phyloP scores from a whole-genome alignment of 192 early-diverging fungal genomes.

The Obelidium mucronatum region DNA sequence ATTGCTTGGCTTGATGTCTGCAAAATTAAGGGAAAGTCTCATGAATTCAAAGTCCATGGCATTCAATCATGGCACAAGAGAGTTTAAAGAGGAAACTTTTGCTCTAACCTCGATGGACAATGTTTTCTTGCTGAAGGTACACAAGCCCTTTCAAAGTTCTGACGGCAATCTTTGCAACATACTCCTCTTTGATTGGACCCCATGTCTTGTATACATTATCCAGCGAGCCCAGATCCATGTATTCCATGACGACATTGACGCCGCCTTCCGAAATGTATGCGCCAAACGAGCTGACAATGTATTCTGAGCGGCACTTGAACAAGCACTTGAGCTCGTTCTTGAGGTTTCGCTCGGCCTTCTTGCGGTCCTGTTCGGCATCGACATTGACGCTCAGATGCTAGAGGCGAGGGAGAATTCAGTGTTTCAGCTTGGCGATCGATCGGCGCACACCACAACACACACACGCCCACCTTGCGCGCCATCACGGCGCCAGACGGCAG shows the following conservation, averaged over 20 bases:
- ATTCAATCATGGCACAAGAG: neutral
- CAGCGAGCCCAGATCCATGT: constrained; percentile 90
- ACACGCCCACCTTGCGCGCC: constrained; percentile 87
- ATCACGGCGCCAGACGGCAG: constrained; percentile 77
- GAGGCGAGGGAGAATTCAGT: neutral
- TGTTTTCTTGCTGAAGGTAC: constrained; percentile 85
- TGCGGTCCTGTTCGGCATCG: constrained; percentile 54
- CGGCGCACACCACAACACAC: neutral
- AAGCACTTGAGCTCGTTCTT: constrained; percentile 90
- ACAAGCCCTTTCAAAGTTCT: constrained; percentile 91
- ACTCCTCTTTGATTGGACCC: constrained; percentile 84
- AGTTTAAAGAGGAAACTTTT: no score
- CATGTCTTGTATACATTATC: constrained; percentile 88
- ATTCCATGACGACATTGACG: constrained; percentile 97
- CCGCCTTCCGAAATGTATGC: constrained; percentile 84
- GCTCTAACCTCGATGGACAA: constrained; percentile 87
- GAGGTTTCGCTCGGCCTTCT: constrained; percentile 77
- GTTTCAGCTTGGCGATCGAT: neutral
- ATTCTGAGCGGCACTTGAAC: constrained; percentile 86
- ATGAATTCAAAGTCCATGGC: neutral
- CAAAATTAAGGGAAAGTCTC: neutral
- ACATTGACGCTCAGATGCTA: constrained; percentile 26
- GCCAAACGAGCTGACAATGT: constrained; percentile 95
- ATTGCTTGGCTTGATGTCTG: constrained; percentile 98
- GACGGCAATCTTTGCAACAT: constrained; percentile 87